A percentile compares a stretch with the other conserved stretches of the same genome.
Conservation (phyloP, 768 basidiomycete species). For the Austroboletus eburneus region DNA sequence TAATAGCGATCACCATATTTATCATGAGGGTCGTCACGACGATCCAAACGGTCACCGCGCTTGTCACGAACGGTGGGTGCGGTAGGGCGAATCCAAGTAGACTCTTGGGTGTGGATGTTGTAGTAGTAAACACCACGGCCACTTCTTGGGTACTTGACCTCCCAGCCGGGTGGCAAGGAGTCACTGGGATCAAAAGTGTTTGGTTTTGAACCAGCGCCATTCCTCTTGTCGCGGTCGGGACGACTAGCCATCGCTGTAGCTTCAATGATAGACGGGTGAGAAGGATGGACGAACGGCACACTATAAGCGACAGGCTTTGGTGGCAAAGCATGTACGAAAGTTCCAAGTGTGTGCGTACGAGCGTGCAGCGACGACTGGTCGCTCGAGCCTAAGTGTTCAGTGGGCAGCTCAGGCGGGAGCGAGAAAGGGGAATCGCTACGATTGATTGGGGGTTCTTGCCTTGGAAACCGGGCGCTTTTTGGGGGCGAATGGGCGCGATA, state of each 20-base stretch:
- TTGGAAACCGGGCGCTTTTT: slow-evolving; percentile 10
- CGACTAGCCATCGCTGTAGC: slow-evolving; percentile 58
- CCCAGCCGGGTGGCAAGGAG: slow-evolving; percentile 57
- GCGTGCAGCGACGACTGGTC: slow-evolving; percentile 23
- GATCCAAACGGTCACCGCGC: slow-evolving; percentile 21
- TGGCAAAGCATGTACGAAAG: slow-evolving; percentile 63
- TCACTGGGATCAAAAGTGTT: slow-evolving; percentile 26
- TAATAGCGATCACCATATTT: slow-evolving; percentile 59
- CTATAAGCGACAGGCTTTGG: slow-evolving; percentile 56
- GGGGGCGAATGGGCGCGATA: slow-evolving; percentile 17
- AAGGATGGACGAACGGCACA: slow-evolving; percentile 50
- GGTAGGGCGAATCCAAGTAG: slow-evolving; percentile 55
- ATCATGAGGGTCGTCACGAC: slow-evolving; percentile 27
- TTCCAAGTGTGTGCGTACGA: slow-evolving; percentile 30
- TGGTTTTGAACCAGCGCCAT: slow-evolving; percentile 28
- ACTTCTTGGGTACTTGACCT: slow-evolving; percentile 48
- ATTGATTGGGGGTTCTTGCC: slow-evolving; percentile 11
- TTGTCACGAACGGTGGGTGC: slow-evolving; percentile 25
- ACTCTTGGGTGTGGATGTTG: slow-evolving; percentile 51
- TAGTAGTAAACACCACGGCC: slow-evolving; percentile 53
- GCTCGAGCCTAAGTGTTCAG: slow-evolving; percentile 10
- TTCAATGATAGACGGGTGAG: slow-evolving; percentile 55
- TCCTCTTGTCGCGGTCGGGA: slow-evolving; percentile 42
- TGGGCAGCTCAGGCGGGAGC: slow-evolving; percentile 7
- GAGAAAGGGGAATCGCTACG: slow-evolving; percentile 4